These are phyloP conservation scores for Rutstroemia sydowiana DNA, from an alignment of 2,329 filamentous ascomycete species.

Conservation along the genomic window DNA sequence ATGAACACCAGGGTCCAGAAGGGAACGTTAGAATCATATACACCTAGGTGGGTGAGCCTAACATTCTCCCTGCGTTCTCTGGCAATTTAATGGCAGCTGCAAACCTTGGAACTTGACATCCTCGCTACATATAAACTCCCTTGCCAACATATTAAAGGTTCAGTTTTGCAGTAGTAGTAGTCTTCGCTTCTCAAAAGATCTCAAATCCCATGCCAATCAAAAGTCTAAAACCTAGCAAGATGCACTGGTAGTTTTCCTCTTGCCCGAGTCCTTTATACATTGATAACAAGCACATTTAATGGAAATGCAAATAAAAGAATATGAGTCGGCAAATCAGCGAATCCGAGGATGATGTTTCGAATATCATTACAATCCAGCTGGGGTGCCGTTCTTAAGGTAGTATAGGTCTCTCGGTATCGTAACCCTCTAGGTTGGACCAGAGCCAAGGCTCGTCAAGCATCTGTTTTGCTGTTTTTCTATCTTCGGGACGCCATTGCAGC, in stretches of 20 bases:
- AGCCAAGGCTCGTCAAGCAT: conserved; percentile 30
- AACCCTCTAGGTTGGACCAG: background rate
- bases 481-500: conserved; percentile 30
- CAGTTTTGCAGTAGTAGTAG: background rate
- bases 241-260: background rate
- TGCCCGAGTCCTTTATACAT: background rate
- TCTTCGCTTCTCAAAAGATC: background rate
- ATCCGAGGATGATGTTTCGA: background rate
- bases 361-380: background rate
- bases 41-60: too few species aligned
- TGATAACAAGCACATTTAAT: background rate
- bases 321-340: background rate
- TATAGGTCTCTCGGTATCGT: background rate
- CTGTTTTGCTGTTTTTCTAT: conserved; percentile 29
- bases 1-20: too few species aligned
- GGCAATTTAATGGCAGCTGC: too few species aligned
- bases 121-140: background rate
- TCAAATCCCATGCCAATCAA: background rate
- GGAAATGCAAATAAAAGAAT: background rate
- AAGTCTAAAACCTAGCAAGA: background rate
- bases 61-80: too few species aligned
- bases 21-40: too few species aligned
- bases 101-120: too few species aligned
- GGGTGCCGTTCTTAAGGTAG: background rate
- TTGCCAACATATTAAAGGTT: background rate